A percentile compares a stretch with the other conserved stretches of the same genome.
These are phyloP conservation scores for Sicyos edulis DNA, from an alignment of 306 rosid species.

Conservation along the genomic window DNA sequence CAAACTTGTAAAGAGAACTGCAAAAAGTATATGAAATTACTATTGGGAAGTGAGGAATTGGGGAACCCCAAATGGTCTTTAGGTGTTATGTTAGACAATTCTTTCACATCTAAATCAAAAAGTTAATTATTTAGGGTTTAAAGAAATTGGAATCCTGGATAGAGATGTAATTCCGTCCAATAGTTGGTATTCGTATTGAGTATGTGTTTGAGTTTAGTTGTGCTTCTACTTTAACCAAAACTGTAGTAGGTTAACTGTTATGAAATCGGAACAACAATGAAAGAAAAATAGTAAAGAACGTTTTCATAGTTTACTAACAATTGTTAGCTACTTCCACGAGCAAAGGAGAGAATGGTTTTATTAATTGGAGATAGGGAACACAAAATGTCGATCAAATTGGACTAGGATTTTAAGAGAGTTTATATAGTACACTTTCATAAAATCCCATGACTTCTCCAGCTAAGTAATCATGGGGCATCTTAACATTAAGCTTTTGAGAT, in stretches of 20 bases:
- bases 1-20: neutral
- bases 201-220: neutral
- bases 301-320: too few species aligned
- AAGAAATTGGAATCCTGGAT: neutral
- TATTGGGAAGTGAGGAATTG: neutral
- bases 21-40: neutral
- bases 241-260: too few species aligned
- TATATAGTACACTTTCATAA: too few species aligned
- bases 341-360: too few species aligned
- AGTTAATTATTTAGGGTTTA: neutral
- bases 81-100: neutral
- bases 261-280: too few species aligned
- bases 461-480: neutral
- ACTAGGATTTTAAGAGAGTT: too few species aligned
- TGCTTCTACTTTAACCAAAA: neutral
- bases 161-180: neutral
- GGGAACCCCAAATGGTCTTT: neutral
- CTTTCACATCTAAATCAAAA: slow-evolving; percentile 10
- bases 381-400: too few species aligned
- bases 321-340: too few species aligned
- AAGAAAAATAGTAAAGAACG: too few species aligned
- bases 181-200: neutral
- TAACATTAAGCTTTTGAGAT: neutral
- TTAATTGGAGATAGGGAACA: too few species aligned
- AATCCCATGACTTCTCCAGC: too few species aligned